A percentile compares a stretch with the other conserved stretches of the same genome.
phyloP scores from a whole-genome alignment of 371 early-diverging fungal genomes.

The Actinomortierella ambigua region DNA sequence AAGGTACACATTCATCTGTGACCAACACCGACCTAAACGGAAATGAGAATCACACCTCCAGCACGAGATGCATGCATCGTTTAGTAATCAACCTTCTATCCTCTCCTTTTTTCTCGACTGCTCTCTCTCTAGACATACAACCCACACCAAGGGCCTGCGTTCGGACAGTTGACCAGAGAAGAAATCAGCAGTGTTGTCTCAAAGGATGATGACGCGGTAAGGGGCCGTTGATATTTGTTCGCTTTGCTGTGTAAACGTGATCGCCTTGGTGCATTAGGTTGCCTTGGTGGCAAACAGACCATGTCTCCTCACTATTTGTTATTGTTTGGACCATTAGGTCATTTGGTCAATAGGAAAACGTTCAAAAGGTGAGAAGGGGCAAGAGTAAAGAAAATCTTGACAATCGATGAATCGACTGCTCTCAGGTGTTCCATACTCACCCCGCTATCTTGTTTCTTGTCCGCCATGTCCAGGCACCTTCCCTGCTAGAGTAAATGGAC shows the following conservation, averaged over 20 bases:
- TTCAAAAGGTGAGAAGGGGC: conserved; percentile 9
- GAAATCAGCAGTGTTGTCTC: conserved; percentile 62
- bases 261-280: neutral
- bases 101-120: neutral
- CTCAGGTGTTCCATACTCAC: neutral
- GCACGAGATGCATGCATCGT: neutral
- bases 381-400: no score
- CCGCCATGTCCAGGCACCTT: no score
- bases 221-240: no score
- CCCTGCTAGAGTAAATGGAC: no score
- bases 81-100: neutral
- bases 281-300: neutral
- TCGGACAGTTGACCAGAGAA: conserved; percentile 64
- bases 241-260: neutral
- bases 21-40: neutral
- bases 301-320: neutral
- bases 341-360: conserved; percentile 48
- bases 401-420: no score
- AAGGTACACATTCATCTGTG: conserved; percentile 17
- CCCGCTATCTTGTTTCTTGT: no score
- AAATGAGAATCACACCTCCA: neutral
- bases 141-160: conserved; percentile 47
- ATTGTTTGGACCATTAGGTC: conserved; percentile 26
- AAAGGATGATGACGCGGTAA: conserved; percentile 49
- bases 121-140: conserved; percentile 21